Base-by-base conservation (phyloP, 371 early-diverging fungal species). In the Globomyces sp. region DNA sequence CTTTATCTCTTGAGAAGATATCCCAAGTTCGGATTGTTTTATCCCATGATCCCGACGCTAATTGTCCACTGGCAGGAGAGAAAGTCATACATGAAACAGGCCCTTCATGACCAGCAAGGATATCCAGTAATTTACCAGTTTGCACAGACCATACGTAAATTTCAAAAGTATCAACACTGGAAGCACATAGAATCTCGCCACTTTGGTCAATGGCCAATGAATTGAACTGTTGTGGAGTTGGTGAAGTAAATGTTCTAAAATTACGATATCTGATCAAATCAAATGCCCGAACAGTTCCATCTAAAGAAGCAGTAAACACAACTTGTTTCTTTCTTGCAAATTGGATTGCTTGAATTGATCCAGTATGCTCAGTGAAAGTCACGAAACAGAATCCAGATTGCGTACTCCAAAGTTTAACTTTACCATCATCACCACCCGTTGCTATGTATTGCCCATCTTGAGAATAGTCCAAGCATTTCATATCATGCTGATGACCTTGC, bases 91-190 rank as follows among this genome's bases (percentile, higher is more conserved):
- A 76, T 65, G 88, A 87, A 50, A 99, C 82, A 2, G 99, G 98
- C 0, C 92, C 98, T 61, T 90, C 89, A 71, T 99, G 99, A 1
- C 98, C 99, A 40, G 90, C 84, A 42, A 96, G 77, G 57, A 97
- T 89, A 70, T 99, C 99, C 34, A 99, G 80, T 58, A 98, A 78
- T 70, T 93, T 92, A 43, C 99, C 99, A 0, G 96, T 99, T 71
- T 96, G 96, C 63, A 99, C 92, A 59, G 92, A 92, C 98, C 98
- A 99, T 52, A 98, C 90, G 71, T 85, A 98, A 49, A 98, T 91
- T 73, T 97, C 98, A 74, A 95, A 98, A 3, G 92, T 86, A 74
- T 99, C 97, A 69, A 87, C 82, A n/a, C 92, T 89, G 44, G 97
- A 98, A 10, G 98, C 98, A 71, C 92, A 92, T 0, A 99, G 90